phyloP scores from a whole-genome alignment of 2,329 filamentous ascomycete species.

The Aspergillus pseudoviridinutans region DNA sequence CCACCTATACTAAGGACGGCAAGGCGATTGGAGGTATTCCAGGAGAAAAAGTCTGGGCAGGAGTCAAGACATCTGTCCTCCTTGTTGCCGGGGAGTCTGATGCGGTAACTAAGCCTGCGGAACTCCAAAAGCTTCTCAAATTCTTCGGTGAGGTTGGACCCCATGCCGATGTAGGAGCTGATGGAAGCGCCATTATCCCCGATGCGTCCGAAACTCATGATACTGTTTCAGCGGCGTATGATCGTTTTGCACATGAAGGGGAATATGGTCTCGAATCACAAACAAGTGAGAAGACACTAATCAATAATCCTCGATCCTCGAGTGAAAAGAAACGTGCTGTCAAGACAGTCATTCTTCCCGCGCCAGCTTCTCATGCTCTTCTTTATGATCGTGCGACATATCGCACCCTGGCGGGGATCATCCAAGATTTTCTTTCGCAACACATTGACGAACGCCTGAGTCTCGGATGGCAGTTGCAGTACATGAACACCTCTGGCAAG shows the following conservation, averaged over 20 bases:
- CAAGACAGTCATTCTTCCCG: conserved; percentile 66
- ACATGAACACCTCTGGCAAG: conserved; percentile 84
- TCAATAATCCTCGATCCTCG: neutral
- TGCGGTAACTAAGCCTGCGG: conserved; percentile 65
- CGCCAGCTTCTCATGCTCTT: conserved; percentile 77
- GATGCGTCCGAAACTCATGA: conserved; percentile 30
- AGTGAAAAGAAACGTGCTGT: conserved; percentile 51
- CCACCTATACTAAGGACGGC: conserved; percentile 49
- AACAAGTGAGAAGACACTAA: conserved; percentile 16
- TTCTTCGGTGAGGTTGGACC: conserved; percentile 31
- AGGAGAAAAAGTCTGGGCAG: conserved; percentile 66
- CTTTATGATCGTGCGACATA: conserved; percentile 75
- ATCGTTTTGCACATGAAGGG: conserved; percentile 24
- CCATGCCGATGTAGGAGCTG: conserved; percentile 22
- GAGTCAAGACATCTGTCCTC: conserved; percentile 68
- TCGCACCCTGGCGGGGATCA: conserved; percentile 72
- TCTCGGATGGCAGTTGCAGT: conserved; percentile 85
- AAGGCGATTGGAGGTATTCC: conserved; percentile 62
- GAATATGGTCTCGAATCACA: conserved; percentile 22
- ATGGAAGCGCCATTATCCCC: conserved; percentile 23
- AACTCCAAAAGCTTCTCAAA: conserved; percentile 64
- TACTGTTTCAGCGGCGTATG: conserved; percentile 11
- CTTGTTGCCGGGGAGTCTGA: conserved; percentile 77
- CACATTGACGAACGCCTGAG: conserved; percentile 74
- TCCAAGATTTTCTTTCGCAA: conserved; percentile 74